Percentiles rank a stretch among this genome's conserved stretches.
phyloP scores from a whole-genome alignment of 371 early-diverging fungal species.

The Syncephalis plumigaleata region DNA sequence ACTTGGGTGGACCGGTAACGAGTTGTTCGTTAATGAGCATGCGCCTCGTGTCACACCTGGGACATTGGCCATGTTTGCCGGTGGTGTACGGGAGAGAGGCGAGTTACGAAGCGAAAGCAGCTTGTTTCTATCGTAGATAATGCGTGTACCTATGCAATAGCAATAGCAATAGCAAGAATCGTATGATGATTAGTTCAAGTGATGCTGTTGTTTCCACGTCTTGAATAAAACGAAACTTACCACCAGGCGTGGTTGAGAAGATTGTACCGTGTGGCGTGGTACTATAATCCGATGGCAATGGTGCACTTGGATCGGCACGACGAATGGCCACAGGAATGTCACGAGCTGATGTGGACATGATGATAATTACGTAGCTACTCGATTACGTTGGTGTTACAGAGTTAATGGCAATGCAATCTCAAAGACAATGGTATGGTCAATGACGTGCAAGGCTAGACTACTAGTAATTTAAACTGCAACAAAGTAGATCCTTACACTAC shows the following conservation, averaged over 20 bases:
- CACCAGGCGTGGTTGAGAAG: constrained; percentile 38
- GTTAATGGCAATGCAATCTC: no score
- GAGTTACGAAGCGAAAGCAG: constrained; percentile 43
- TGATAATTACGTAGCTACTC: constrained; percentile 13
- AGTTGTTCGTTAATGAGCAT: constrained; percentile 7
- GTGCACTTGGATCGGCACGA: constrained; percentile 25
- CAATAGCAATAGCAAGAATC: no score
- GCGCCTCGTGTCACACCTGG: constrained; percentile 37
- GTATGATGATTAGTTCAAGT: no score
- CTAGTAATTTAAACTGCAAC: no score
- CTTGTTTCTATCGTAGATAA: constrained; percentile 42
- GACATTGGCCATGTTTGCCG: constrained; percentile 34
- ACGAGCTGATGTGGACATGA: constrained; percentile 9
- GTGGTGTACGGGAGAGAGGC: constrained; percentile 38
- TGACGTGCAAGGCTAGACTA: not conserved
- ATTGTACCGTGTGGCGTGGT: constrained; percentile 39
- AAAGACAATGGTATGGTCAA: no score
- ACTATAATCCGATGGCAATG: constrained; percentile 28
- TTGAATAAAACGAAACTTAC: no score
- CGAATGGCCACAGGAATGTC: constrained; percentile 28
- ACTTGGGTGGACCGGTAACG: constrained; percentile 7
- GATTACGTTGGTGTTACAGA: no score
- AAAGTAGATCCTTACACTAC: no score
- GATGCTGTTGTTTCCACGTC: no score
- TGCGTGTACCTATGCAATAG: constrained; percentile 42